Percentiles rank a stretch among this genome's conserved stretches.
phyloP scores from a whole-genome alignment of 257 asterid species.

The Solanum medicagineum region DNA sequence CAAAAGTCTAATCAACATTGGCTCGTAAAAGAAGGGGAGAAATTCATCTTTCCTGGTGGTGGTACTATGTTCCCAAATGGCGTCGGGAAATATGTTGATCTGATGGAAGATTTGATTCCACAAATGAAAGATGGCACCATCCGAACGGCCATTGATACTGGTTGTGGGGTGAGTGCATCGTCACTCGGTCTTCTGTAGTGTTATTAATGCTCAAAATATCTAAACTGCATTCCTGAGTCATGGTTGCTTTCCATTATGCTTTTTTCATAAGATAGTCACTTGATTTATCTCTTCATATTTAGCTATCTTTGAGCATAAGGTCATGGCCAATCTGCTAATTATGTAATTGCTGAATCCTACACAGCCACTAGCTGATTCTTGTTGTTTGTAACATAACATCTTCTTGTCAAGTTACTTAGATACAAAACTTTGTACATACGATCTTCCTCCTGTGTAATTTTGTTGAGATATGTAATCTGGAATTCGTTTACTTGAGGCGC shows the following conservation, averaged over 20 bases:
- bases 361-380: neutral
- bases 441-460: neutral
- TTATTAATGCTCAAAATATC: neutral
- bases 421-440: neutral
- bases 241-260: no score
- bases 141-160: constrained; percentile 95
- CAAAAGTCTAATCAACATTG: constrained; percentile 93
- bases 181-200: neutral
- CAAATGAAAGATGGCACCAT: constrained; percentile 85
- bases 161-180: constrained; percentile 87
- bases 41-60: constrained; percentile 94
- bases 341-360: neutral
- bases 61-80: constrained; percentile 99
- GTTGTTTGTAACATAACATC: neutral
- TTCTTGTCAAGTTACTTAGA: neutral
- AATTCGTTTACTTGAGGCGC: neutral
- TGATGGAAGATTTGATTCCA: constrained; percentile 76
- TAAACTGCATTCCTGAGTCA: neutral
- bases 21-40: constrained; percentile 90
- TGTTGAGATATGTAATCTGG: neutral
- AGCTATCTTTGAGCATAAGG: neutral
- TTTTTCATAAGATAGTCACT: neutral
- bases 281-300: neutral
- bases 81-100: constrained; percentile 72
- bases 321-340: neutral